Conservation (phyloP, 345 rosid genomes). For the Zanthoxylum bungeanum region DNA sequence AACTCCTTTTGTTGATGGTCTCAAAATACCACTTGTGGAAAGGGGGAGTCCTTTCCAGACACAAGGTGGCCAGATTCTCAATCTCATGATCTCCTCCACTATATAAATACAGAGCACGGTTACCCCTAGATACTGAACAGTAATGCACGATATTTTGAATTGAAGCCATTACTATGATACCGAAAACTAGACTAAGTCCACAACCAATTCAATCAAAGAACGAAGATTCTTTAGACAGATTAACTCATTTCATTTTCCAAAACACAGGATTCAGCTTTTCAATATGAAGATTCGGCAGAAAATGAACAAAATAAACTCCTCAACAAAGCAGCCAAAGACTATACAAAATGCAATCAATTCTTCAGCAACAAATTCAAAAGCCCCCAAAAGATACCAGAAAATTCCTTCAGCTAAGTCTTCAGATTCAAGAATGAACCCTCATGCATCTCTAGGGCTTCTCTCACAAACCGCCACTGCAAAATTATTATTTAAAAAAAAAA, state of each 20-base stretch:
- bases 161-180: constrained; percentile 39
- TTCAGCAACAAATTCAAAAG: constrained; percentile 24
- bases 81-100: constrained; percentile 52
- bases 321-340: constrained; percentile 18
- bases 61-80: constrained; percentile 54
- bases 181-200: constrained; percentile 1
- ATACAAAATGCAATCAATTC: constrained; percentile 22
- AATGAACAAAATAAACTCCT: constrained; percentile 17
- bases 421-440: constrained; percentile 33
- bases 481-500: neutral
- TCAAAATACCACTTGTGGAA: constrained; percentile 86
- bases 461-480: neutral
- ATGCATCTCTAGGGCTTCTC: constrained; percentile 19
- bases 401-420: constrained; percentile 29
- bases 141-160: constrained; percentile 64
- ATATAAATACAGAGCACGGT: constrained; percentile 47
- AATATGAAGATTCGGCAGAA: constrained; percentile 21
- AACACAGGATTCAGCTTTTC: neutral
- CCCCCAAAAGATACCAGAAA: constrained; percentile 27
- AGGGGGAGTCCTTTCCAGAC: constrained; percentile 58
- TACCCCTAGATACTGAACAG: constrained; percentile 63
- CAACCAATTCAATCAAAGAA: neutral
- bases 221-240: neutral
- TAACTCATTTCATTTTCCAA: neutral
- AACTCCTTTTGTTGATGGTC: constrained; percentile 51